Conservation (phyloP, 75 land plant species). For the Sequoia sempervirens region DNA sequence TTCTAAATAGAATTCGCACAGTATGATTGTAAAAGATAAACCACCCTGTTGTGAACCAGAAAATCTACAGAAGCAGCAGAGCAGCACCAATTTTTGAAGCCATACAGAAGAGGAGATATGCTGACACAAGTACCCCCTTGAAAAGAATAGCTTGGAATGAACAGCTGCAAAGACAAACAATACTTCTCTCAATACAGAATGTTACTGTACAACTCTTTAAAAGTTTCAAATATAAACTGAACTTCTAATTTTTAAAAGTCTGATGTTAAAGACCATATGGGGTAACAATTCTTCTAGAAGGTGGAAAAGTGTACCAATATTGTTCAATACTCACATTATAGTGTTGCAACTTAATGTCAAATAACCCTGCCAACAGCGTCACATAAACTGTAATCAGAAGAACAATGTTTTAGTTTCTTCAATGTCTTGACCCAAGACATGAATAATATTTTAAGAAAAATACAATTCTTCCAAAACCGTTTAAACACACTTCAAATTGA, state of each 20-base stretch:
- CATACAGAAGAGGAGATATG: background rate
- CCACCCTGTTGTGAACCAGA: background rate
- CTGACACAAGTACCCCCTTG: background rate
- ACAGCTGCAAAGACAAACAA: slow-evolving; percentile 8
- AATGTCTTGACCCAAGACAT: background rate
- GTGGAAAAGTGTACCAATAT: background rate
- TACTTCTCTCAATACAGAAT: background rate
- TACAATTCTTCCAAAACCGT: background rate
- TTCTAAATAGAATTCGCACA: background rate
- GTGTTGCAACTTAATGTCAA: background rate
- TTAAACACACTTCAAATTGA: background rate
- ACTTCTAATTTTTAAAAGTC: background rate
- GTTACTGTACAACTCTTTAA: background rate
- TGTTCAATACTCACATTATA: background rate
- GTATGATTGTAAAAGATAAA: background rate
- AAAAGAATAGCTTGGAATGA: background rate
- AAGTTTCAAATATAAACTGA: background rate
- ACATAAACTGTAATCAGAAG: background rate
- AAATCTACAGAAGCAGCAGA: background rate
- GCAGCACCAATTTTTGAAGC: background rate
- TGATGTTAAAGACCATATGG: background rate
- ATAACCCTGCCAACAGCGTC: background rate
- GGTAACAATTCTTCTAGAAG: background rate
- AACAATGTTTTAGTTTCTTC: background rate
- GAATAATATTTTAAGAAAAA: background rate